Evolutionary conservation across 345 rosid species (phyloP).

Genomic region (Nephelium lappaceum): DNA sequence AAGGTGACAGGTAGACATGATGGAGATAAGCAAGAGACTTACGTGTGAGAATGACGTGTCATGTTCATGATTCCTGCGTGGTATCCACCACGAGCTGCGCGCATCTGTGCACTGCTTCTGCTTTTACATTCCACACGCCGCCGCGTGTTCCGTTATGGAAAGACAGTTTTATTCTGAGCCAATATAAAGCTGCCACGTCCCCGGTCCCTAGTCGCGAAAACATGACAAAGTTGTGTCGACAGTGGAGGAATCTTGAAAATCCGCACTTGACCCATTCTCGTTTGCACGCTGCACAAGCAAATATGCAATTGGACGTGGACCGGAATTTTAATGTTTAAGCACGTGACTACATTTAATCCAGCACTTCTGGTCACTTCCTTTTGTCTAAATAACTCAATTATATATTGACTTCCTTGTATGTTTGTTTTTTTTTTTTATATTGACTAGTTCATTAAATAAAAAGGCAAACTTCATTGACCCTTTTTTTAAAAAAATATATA

Average conservation of each 20-base stretch:
- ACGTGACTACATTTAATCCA: neutral
- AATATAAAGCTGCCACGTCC: neutral
- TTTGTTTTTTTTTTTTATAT: no score
- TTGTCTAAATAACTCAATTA: no score
- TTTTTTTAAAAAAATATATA: no score
- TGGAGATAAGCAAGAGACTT: no score
- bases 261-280: neutral
- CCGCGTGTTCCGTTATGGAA: neutral
- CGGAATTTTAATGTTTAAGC: neutral
- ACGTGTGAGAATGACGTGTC: conserved; percentile 4
- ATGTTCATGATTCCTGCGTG: neutral
- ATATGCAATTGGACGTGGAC: neutral
- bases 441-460: no score
- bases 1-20: neutral
- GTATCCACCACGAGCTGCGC: neutral
- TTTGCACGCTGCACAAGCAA: neutral
- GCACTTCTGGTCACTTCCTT: no score
- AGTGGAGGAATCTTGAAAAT: no score
- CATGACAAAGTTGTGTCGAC: neutral
- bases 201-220: neutral
- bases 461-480: no score
- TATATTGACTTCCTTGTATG: no score
- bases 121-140: neutral
- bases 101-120: neutral
- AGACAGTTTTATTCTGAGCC: neutral